These are phyloP conservation scores for Escallonia herrerae DNA, from an alignment of 129 eudicot genomes.

Conservation along the genomic window DNA sequence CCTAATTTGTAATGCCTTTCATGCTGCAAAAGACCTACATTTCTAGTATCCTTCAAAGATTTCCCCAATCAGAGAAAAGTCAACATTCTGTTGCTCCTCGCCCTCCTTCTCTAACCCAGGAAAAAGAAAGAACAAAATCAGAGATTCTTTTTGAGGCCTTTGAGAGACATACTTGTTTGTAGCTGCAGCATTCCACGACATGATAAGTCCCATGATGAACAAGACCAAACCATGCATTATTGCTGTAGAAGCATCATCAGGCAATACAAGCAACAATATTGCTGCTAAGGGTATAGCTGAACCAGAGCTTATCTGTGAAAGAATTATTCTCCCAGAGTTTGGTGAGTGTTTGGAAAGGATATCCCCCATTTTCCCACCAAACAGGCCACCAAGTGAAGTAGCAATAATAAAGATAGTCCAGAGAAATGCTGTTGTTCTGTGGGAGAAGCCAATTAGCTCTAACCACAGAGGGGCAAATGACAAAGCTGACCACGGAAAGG, in stretches of 20 bases:
- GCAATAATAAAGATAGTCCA: constrained; percentile 33
- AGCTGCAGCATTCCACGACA: constrained; percentile 46
- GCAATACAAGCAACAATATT: constrained; percentile 37
- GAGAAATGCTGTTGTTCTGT: constrained; percentile 29
- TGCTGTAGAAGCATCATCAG: constrained; percentile 39
- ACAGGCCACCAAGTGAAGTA: constrained; percentile 31
- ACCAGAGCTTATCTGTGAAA: constrained; percentile 48
- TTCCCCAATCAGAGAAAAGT: too few relatives aligned
- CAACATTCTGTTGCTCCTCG: too few relatives aligned
- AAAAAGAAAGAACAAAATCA: not conserved
- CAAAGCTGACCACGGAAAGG: constrained; percentile 41
- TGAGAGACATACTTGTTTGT: constrained; percentile 41
- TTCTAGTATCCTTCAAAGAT: too few relatives aligned
- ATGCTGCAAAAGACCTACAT: too few relatives aligned
- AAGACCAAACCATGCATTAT: constrained; percentile 37
- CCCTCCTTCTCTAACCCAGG: not conserved
- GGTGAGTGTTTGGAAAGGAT: constrained; percentile 27
- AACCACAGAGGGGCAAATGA: constrained; percentile 44
- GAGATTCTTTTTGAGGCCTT: too few relatives aligned
- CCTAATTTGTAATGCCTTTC: too few relatives aligned
- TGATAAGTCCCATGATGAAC: constrained; percentile 32
- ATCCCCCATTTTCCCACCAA: constrained; percentile 52
- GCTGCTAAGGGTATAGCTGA: constrained; percentile 43
- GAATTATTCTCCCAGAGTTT: constrained; percentile 42
- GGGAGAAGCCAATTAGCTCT: constrained; percentile 47